Percentiles rank a stretch among this genome's conserved stretches.
Conservation (phyloP, 208 protist genomes). For the Acanthamoeba triangularis region DNA sequence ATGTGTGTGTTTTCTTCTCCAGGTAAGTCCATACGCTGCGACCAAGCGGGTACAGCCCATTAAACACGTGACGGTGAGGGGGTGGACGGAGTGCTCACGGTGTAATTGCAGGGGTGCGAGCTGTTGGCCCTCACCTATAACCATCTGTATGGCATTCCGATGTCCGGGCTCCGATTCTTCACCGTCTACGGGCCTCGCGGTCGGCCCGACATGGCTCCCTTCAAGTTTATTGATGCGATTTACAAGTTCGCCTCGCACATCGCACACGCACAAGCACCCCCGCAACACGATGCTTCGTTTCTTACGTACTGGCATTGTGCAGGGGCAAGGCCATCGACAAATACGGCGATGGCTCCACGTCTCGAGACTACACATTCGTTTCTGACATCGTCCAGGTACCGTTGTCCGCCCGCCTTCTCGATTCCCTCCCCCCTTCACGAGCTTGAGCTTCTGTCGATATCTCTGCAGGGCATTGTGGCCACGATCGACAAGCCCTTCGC, state of each 20-base stretch:
- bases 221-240: conserved; percentile 63
- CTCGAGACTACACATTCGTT: conserved; percentile 74
- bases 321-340: conserved; percentile 62
- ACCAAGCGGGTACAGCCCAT: conserved; percentile 73
- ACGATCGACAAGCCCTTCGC: conserved; percentile 42
- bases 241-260: neutral
- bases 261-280: neutral
- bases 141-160: conserved; percentile 71
- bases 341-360: conserved; percentile 72
- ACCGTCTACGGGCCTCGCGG: conserved; percentile 72
- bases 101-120: conserved; percentile 61
- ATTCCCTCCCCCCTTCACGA: neutral
- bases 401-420: neutral
- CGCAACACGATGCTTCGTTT: neutral
- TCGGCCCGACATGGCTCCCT: conserved; percentile 75
- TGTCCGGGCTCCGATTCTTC: conserved; percentile 71
- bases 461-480: conserved; percentile 36
- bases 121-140: conserved; percentile 73
- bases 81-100: neutral
- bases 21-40: conserved; percentile 75
- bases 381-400: conserved; percentile 64
- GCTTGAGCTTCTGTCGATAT: no score
- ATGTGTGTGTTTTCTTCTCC: no score
- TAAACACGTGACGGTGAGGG: no score
- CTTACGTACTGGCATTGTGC: neutral